Evolutionary conservation across 2,329 filamentous ascomycete species (phyloP), one percentile per base, ranked within the genome.

Genomic region (Cordyceps farinosa): DNA sequence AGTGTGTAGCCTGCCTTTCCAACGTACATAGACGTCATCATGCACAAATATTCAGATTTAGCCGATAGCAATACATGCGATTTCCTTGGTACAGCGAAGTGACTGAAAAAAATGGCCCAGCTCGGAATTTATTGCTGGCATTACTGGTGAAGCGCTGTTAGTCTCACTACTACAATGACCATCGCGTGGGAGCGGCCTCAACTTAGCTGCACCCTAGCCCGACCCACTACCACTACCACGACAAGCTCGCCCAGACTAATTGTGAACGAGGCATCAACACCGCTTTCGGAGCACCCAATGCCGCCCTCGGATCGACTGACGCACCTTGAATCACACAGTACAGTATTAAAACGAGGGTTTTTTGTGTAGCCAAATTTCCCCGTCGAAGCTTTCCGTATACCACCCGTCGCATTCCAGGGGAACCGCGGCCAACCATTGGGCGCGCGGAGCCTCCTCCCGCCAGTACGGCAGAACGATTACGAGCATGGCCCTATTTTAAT

Each of bases 151-250:
- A 44, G 36, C 3, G 17, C 40, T 27, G 27, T n/a, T 45, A 9
- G 40, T 44, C n/a, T 55, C n/a, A 44, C 27, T 11, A 17, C 22
- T 22, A 22, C 34, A n/a, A 6, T 22, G 9, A 4, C 8, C 22
- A 22, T 22, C 22, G 22, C 22, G 22, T 22, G 29, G 30, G 29
- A 15, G 36, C 17, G 9, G 15, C 34, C 13, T 52, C 42, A 38
- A 34, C 47, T 61, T 13, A 45, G 59, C 59, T 27, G 38, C 55
- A n/a, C 55, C 22, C 55, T 48, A 48, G 55, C 55, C 55, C 30
- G 55, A 58, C 55, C 55, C 48, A 58, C 52, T 30, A 27, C 55
- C 48, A 58, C 52, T 30, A 27, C 30, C 22, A 42, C 48, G 22
- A 64, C 67, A 54, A 45, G 54, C 48, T 29, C 5, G 13, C n/a